Base-by-base conservation (phyloP, 306 rosid species). In the Dryas drummondii region DNA sequence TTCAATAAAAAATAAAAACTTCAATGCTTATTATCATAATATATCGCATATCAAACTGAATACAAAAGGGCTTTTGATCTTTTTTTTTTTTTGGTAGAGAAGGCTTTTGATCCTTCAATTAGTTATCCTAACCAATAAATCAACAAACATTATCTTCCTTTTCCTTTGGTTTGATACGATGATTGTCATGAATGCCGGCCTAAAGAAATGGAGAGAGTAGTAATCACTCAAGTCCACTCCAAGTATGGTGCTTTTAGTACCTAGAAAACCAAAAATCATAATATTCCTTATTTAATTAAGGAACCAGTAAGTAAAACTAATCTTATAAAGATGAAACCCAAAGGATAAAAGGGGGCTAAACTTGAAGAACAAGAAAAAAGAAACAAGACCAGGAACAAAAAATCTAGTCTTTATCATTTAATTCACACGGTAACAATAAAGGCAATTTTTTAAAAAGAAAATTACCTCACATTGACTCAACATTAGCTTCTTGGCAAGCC, bases 401-500 rank as follows among this genome's bases (percentile, higher is more conserved):
- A 53, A 12, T 44, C 32, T 15, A 1, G 1, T 7, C 66, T 58
- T 57, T 58, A 26, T 15, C 15, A 55, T 70, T n/a, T n/a, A 17
- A 40, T 55, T 14, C 63, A 70, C 8, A 10, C 60, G 3, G 9
- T 52, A 40, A 52, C 17, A 52, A 55, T 16, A 9, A n/a, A 70
- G 15, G 9, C 16, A 55, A 6, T 17, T 4, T 41, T 52, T 7
- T n/a, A 1, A 0, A 71, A 55, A 5, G 10, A 66, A 57, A 22
- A 10, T 1, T 77, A 82, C 76, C 85, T 87, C 66, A 87, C 16
- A 70, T 69, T 7, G 82, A 73, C 55, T 48, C 68, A 7, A 70
- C 69, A 5, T 42, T 15, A 0, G 3, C 56, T 12, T 53, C 65
- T 17, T 37, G 52, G 37, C 81, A 72, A 49, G 76, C 85, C 58